A percentile compares a stretch with the other conserved stretches of the same genome.
These are phyloP conservation scores for Coccinonectria pachysandricola DNA, from an alignment of 2,329 filamentous ascomycete species.

Conservation along the genomic window DNA sequence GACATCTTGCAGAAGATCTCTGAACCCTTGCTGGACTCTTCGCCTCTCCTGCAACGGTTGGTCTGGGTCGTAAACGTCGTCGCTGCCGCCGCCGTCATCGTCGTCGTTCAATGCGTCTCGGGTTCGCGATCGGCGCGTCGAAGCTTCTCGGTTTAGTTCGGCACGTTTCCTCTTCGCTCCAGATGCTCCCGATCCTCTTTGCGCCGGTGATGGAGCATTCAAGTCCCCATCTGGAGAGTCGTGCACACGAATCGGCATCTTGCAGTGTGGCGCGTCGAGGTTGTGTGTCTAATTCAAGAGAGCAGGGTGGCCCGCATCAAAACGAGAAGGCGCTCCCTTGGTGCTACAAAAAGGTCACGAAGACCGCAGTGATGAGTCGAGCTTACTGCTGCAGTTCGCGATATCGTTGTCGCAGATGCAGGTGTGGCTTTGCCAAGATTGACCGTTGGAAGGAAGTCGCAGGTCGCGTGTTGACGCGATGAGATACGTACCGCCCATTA, in stretches of 20 bases:
- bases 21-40: slow-evolving; percentile 55
- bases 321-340: no score
- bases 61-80: slow-evolving; percentile 65
- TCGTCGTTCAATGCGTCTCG: slow-evolving; percentile 12
- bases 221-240: slow-evolving; percentile 12
- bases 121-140: slow-evolving; percentile 17
- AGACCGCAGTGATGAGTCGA: no score
- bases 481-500: slow-evolving; percentile 6
- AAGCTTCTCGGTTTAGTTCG: slow-evolving; percentile 14
- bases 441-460: slow-evolving; percentile 1
- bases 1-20: slow-evolving; percentile 51
- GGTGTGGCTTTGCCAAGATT: not conserved
- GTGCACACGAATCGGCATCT: slow-evolving; percentile 20
- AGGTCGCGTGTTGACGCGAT: slow-evolving; percentile 11
- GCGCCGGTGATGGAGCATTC: slow-evolving; percentile 12
- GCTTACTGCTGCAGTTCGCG: no score
- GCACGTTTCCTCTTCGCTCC: slow-evolving; percentile 24
- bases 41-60: slow-evolving; percentile 68
- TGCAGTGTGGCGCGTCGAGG: not conserved
- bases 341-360: no score
- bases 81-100: slow-evolving; percentile 10
- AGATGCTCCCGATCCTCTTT: no score
- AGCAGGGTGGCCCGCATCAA: no score
- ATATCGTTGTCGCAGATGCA: no score
- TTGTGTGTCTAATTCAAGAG: not conserved